phyloP scores from a whole-genome alignment of 371 early-diverging fungal species.

The Apophysomyces variabilis region DNA sequence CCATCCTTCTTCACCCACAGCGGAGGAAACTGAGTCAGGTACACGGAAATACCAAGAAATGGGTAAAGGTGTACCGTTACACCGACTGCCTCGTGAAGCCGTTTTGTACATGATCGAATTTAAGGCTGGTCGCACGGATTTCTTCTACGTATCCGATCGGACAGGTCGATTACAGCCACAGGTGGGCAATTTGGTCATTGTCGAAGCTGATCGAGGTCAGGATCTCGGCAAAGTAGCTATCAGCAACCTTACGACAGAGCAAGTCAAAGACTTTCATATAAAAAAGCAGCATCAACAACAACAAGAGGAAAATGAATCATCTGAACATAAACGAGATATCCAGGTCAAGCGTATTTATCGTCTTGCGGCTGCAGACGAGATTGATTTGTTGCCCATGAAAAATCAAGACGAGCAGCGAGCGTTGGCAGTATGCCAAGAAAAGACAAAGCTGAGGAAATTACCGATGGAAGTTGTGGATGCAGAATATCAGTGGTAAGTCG shows the following conservation, averaged over 20 bases:
- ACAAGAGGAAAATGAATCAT: constrained; percentile 10
- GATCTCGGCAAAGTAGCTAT: constrained; percentile 90
- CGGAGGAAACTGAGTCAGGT: constrained; percentile 3
- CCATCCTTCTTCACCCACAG: constrained; percentile 1
- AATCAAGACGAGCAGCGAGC: constrained; percentile 90
- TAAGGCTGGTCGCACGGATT: constrained; percentile 89
- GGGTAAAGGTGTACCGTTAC: constrained; percentile 61
- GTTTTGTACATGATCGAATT: constrained; percentile 89
- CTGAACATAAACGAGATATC: constrained; percentile 61
- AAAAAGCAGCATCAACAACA: constrained; percentile 26
- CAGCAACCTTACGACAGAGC: constrained; percentile 39
- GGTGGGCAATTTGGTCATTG: constrained; percentile 84
- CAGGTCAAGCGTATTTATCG: constrained; percentile 90
- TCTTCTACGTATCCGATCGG: constrained; percentile 72
- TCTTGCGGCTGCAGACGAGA: constrained; percentile 76
- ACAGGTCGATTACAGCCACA: constrained; percentile 49
- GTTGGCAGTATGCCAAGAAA: constrained; percentile 83
- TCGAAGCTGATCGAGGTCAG: constrained; percentile 97
- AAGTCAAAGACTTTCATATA: constrained; percentile 13
- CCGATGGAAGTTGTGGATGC: constrained; percentile 97
- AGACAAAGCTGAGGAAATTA: constrained; percentile 84
- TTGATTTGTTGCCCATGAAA: constrained; percentile 75
- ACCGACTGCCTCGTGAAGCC: constrained; percentile 53
- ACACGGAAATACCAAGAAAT: constrained; percentile 35
- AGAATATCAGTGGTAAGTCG: constrained; percentile 90